phyloP scores from a whole-genome alignment of 2,329 filamentous ascomycete genomes.

The Apiospora pterosperma region DNA sequence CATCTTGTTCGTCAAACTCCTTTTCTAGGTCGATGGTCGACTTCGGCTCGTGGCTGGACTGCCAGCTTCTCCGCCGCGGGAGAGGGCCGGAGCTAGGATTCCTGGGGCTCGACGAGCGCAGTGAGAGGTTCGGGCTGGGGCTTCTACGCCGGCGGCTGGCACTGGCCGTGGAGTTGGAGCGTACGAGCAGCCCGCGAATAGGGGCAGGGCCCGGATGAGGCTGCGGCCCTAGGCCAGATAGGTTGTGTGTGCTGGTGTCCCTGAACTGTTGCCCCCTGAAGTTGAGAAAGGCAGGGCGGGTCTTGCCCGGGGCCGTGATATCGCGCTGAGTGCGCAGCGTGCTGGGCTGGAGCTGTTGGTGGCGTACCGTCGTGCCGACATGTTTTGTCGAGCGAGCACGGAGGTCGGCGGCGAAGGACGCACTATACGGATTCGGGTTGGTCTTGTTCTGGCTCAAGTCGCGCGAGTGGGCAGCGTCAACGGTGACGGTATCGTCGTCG shows the following conservation, averaged over 20 bases:
- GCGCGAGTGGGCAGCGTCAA: slow-evolving; percentile 30
- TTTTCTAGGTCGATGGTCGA: slow-evolving; percentile 68
- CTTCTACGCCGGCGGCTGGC: slow-evolving; percentile 42
- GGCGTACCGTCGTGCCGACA: slow-evolving; percentile 14
- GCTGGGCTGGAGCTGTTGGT: not conserved
- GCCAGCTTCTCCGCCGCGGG: slow-evolving; percentile 66
- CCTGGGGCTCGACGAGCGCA: slow-evolving; percentile 37
- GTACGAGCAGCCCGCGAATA: slow-evolving; percentile 32
- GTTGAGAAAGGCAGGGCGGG: slow-evolving; percentile 42
- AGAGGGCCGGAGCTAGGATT: slow-evolving; percentile 36
- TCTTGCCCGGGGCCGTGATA: slow-evolving; percentile 23
- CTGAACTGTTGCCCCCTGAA: slow-evolving; percentile 41
- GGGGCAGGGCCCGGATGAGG: slow-evolving; percentile 25
- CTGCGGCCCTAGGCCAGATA: slow-evolving; percentile 26
- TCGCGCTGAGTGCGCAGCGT: slow-evolving; percentile 28
- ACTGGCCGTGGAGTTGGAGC: slow-evolving; percentile 37
- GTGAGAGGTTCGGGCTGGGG: slow-evolving; percentile 43
- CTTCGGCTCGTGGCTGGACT: slow-evolving; percentile 62
- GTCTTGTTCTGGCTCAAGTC: slow-evolving; percentile 31
- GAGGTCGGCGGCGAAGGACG: slow-evolving; percentile 41
- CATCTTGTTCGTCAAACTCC: slow-evolving; percentile 68
- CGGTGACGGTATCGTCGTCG: slow-evolving; percentile 58
- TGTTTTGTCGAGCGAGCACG: slow-evolving; percentile 30
- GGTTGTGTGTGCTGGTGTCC: slow-evolving; percentile 40
- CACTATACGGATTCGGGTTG: slow-evolving; percentile 46